Evolutionary conservation across 495 filamentous ascomycete genomes (phyloP).

Genomic region (Neurospora africana): DNA sequence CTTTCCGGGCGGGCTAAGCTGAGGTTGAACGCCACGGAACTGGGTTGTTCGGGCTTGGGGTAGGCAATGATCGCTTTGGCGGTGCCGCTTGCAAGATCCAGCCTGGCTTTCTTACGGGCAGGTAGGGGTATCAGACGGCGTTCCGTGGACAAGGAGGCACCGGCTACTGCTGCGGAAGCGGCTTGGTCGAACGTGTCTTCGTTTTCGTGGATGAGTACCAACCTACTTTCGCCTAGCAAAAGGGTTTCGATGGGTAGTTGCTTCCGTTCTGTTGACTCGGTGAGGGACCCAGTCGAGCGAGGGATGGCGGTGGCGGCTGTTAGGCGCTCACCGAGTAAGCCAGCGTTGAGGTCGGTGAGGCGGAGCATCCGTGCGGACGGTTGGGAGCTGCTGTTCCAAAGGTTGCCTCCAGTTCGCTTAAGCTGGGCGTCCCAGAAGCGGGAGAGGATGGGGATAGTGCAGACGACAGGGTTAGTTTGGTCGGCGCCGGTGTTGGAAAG

Average conservation of each 20-base stretch:
- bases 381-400: constrained; percentile 37
- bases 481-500: constrained; percentile 44
- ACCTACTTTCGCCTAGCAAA: constrained; percentile 52
- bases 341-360: constrained; percentile 38
- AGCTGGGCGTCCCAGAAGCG: constrained; percentile 53
- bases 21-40: constrained; percentile 35
- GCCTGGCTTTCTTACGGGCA: constrained; percentile 23
- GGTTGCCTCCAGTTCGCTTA: constrained; percentile 50
- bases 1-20: constrained; percentile 21
- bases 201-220: constrained; percentile 46
- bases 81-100: neutral
- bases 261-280: constrained; percentile 17
- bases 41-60: constrained; percentile 29
- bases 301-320: constrained; percentile 48
- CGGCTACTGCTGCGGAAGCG: neutral
- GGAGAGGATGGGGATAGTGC: constrained; percentile 51
- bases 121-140: constrained; percentile 14
- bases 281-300: constrained; percentile 17
- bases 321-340: constrained; percentile 56
- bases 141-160: constrained; percentile 23
- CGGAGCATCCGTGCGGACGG: constrained; percentile 35
- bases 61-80: constrained; percentile 32
- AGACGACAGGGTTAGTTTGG: constrained; percentile 32
- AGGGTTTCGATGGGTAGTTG: constrained; percentile 45
- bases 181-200: constrained; percentile 10